Evolutionary conservation across 257 asterid species (phyloP).

Genomic region (Solanum bukasovii): DNA sequence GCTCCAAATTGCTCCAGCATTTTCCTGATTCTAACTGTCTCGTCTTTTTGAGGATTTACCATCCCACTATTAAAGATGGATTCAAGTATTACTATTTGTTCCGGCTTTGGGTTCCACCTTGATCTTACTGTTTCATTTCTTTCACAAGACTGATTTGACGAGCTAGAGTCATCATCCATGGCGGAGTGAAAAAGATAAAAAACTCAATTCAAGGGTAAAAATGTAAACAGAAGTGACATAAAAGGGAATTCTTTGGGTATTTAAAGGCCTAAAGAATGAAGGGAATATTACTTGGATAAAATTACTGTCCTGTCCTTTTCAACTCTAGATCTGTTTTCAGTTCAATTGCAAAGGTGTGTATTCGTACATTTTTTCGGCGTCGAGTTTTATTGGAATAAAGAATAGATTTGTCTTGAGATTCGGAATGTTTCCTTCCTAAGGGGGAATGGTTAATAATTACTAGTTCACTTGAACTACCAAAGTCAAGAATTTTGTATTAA

Average conservation of each 20-base stretch:
- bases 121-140: not conserved
- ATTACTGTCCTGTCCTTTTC: not conserved
- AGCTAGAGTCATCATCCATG: not conserved
- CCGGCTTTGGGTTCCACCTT: slow-evolving; percentile 3
- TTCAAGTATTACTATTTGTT: not conserved
- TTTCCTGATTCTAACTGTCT: not conserved
- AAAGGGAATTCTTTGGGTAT: not conserved
- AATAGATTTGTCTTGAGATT: not conserved
- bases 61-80: not conserved
- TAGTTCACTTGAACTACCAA: not conserved
- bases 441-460: not conserved
- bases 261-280: not conserved
- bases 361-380: not conserved
- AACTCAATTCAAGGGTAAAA: not conserved
- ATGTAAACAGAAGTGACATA: not conserved
- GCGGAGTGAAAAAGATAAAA: not conserved
- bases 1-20: not conserved
- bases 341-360: not conserved
- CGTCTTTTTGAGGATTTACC: slow-evolving; percentile 3
- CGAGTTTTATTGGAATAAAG: not conserved
- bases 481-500: not conserved
- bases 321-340: not conserved
- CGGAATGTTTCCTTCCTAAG: not conserved
- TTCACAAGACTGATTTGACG: not conserved
- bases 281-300: not conserved